These are phyloP conservation scores for Mollisia scopiformis DNA, from an alignment of 2,329 filamentous ascomycete species.

Conservation along the genomic window DNA sequence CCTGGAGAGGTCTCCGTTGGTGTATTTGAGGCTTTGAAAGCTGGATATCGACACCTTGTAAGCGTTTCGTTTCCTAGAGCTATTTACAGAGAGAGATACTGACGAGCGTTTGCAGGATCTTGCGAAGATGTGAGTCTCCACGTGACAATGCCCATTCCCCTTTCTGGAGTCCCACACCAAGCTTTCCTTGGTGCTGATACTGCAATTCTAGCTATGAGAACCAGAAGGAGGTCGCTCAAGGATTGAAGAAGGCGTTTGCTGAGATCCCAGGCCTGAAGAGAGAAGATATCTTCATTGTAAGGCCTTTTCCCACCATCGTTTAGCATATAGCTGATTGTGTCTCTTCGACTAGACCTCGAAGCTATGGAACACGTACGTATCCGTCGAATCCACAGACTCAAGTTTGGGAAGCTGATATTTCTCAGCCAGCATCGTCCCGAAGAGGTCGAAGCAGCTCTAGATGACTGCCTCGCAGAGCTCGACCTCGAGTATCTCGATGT, in stretches of 20 bases:
- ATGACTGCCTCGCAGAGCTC: background rate
- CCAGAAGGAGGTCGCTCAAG: background rate
- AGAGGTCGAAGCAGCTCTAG: background rate
- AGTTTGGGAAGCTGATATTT: background rate
- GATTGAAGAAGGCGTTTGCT: background rate
- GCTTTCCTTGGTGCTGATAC: background rate
- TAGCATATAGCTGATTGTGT: background rate
- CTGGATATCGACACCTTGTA: slow-evolving; percentile 1
- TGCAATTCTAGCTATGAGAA: background rate
- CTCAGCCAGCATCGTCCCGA: background rate
- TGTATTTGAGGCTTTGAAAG: background rate
- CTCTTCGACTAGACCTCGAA: background rate
- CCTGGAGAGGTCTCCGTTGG: background rate
- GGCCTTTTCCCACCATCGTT: background rate
- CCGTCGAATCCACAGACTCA: background rate
- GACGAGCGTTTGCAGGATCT: background rate
- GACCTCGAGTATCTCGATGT: background rate
- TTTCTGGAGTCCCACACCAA: background rate
- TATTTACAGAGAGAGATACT: background rate
- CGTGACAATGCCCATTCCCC: background rate
- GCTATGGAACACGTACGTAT: background rate
- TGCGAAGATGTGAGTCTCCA: background rate
- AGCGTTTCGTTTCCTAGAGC: background rate
- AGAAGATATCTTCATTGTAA: background rate
- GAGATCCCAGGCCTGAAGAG: background rate